Conservation (phyloP, 2,329 filamentous ascomycete species). For the Monosporascus sp. region DNA sequence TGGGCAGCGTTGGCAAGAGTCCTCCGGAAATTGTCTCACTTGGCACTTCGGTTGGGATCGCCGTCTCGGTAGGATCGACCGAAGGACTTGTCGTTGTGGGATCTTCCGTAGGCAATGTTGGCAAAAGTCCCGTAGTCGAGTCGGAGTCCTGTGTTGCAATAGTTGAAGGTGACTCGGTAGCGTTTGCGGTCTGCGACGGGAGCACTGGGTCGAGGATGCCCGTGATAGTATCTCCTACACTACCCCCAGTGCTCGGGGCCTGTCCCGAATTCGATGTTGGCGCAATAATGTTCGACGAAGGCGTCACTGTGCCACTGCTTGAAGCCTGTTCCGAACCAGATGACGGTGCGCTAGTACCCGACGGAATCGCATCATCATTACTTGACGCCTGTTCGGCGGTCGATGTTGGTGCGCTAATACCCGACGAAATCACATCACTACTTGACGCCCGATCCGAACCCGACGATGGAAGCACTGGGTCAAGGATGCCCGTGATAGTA, state of each 20-base stretch:
- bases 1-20: too few species aligned
- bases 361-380: not conserved
- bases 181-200: not conserved
- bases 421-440: not conserved
- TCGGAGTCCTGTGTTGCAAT: too few species aligned
- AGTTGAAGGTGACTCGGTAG: not conserved
- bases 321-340: not conserved
- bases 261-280: not conserved
- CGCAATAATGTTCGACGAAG: not conserved
- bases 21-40: too few species aligned
- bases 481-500: constrained; percentile 3
- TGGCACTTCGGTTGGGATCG: too few species aligned
- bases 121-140: too few species aligned
- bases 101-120: too few species aligned
- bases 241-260: not conserved
- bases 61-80: too few species aligned
- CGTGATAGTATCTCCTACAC: constrained; percentile 14
- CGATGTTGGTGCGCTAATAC: not conserved
- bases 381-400: not conserved
- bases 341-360: not conserved
- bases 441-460: not conserved
- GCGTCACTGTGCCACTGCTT: too few species aligned
- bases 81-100: too few species aligned
- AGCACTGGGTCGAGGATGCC: not conserved
- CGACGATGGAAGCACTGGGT: not conserved